Evolutionary conservation across 495 filamentous ascomycete species (phyloP).

Genomic region (Penicillium coprophilum): DNA sequence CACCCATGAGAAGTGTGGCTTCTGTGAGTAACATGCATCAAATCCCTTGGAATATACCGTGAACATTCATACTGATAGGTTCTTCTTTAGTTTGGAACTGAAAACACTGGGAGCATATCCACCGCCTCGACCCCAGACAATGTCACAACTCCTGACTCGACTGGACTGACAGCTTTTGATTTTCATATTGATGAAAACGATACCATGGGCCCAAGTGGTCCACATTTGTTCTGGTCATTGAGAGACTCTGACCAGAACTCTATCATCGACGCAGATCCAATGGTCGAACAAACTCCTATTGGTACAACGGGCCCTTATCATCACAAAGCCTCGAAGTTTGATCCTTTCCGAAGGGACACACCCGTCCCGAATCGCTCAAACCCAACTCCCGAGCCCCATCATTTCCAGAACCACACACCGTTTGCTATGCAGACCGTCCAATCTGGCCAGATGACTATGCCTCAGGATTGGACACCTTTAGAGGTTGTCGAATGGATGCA

Average conservation of each 20-base stretch:
- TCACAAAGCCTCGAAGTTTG: constrained; percentile 12
- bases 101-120: constrained; percentile 16
- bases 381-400: constrained; percentile 1
- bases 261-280: neutral
- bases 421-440: neutral
- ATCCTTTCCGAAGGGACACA: constrained; percentile 12
- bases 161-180: constrained; percentile 32
- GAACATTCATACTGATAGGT: neutral
- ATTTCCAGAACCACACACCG: neutral
- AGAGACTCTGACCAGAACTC: constrained; percentile 8
- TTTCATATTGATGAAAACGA: constrained; percentile 42
- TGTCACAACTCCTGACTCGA: constrained; percentile 18
- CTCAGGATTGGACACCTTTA: constrained; percentile 18
- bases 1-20: neutral
- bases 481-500: constrained; percentile 84
- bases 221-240: constrained; percentile 27
- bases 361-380: constrained; percentile 10
- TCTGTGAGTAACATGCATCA: neutral
- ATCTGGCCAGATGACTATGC: neutral
- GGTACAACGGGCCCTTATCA: constrained; percentile 38
- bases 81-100: constrained; percentile 16
- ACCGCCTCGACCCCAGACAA: constrained; percentile 19
- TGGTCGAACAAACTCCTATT: constrained; percentile 5
- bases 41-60: too few species aligned
- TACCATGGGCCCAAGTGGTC: constrained; percentile 67